Evolutionary conservation across 1,284 basidiomycete genomes (phyloP).

Genomic region (Trametes polyzona): DNA sequence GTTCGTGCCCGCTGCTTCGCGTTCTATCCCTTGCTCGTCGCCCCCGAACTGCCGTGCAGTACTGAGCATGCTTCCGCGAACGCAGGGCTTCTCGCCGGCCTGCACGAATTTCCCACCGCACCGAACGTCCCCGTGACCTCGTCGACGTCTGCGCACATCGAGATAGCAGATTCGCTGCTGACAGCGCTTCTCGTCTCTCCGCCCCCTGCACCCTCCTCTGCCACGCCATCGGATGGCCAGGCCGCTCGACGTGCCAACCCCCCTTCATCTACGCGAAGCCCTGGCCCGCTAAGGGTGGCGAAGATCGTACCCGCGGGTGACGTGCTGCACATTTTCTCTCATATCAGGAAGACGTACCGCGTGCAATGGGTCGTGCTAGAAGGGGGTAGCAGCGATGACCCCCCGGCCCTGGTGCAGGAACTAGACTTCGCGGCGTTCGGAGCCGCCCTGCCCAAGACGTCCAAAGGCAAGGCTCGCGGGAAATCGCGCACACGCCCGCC

Average conservation of each 20-base stretch:
- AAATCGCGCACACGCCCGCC: slow-evolving; percentile 10
- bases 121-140: slow-evolving; percentile 46
- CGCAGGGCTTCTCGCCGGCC: slow-evolving; percentile 84
- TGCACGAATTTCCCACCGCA: slow-evolving; percentile 81
- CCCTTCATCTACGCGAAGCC: slow-evolving; percentile 7
- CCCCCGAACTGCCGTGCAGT: background rate
- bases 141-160: slow-evolving; percentile 39
- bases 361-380: slow-evolving; percentile 71
- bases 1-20: background rate
- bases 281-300: slow-evolving; percentile 40
- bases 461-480: slow-evolving; percentile 11
- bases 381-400: slow-evolving; percentile 45
- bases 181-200: slow-evolving; percentile 42
- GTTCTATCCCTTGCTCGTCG: slow-evolving; percentile 15
- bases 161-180: slow-evolving; percentile 47
- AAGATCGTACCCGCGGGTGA: slow-evolving; percentile 59
- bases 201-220: slow-evolving; percentile 23
- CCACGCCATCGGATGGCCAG: slow-evolving; percentile 21
- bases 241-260: slow-evolving; percentile 10
- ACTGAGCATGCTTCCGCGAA: slow-evolving; percentile 22
- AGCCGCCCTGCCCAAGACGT: slow-evolving; percentile 14
- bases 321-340: slow-evolving; percentile 86
- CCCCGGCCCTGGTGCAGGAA: slow-evolving; percentile 26
- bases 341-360: slow-evolving; percentile 90
- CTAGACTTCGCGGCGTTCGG: slow-evolving; percentile 12